Base-by-base conservation (phyloP, 805 yeast genomes). In the Torulaspora delbrueckii region DNA sequence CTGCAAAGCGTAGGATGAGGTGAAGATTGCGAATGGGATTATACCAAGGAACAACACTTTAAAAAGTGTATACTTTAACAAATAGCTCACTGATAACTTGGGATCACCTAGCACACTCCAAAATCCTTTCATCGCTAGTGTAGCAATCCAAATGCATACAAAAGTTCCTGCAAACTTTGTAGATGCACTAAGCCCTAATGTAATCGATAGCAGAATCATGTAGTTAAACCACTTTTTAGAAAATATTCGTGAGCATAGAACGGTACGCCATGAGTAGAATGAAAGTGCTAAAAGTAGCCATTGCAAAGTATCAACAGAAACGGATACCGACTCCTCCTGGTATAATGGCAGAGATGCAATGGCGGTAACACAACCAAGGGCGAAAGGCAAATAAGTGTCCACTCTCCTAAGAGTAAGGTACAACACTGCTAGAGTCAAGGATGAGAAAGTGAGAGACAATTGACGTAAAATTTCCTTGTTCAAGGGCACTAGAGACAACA, bases 51-150 rank as follows among this genome's bases (percentile, higher is more conserved):
- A 66, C 12, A 69, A 45, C 0, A 71, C 52, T 31, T 83, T 72
- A 16, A 62, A 49, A 0, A 62, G 16, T 13, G 74, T 57, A 55
- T 77, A 80, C 44, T 63, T 67, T 13, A 67, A 51, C 51, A 79
- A 67, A 19, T 55, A 41, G 13, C 42, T 44, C 7, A 69, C 62
- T 1, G 76, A 35, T 3, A 82, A 69, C 3, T 68, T 63, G 26
- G 84, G 61, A 63, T 91, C 96, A 10, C 93, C 95, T 31, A 84
- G 60, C 9, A 78, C 56, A 49, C 63, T 62, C 96, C 96, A 89
- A 37, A 83, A 62, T 49, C 80, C 79, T 47, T 71, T 68, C 1
- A 74, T 42, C 2, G 76, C 48, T 38, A 79, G 56, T 0, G 68
- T 4, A 2, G 80, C 75, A 9, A 85, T 66, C 95, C 95, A 88